Percentiles rank a stretch among this genome's conserved stretches.
Evolutionary conservation across 495 filamentous ascomycete genomes (phyloP).

Genomic region (Talaromyces trachyspermus): DNA sequence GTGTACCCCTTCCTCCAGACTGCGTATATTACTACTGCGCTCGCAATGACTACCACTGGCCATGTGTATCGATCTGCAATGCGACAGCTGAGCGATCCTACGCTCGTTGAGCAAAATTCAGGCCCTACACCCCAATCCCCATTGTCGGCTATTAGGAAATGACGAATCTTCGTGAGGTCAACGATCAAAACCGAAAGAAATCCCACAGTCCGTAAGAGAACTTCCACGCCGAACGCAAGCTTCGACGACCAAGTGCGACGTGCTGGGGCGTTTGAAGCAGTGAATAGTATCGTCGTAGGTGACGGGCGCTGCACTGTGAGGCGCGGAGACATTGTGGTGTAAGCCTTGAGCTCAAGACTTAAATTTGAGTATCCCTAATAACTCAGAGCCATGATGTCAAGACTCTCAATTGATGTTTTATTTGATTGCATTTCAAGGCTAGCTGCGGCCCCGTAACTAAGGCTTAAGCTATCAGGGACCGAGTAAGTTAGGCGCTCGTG

Average conservation of each 20-base stretch:
- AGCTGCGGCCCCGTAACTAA: no score
- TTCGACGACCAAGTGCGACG: constrained; percentile 51
- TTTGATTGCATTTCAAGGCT: no score
- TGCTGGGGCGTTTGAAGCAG: constrained; percentile 63
- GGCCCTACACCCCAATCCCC: constrained; percentile 12
- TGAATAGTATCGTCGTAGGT: constrained; percentile 79
- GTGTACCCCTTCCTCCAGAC: constrained; percentile 44
- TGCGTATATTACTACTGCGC: constrained; percentile 32
- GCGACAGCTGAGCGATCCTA: constrained; percentile 22
- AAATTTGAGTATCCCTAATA: no score
- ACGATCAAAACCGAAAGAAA: constrained; percentile 34
- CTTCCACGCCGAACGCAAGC: constrained; percentile 40
- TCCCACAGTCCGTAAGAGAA: constrained; percentile 41
- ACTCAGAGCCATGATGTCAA: no score
- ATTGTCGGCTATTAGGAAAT: constrained; percentile 18
- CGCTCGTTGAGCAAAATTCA: constrained; percentile 25
- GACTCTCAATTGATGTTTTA: no score
- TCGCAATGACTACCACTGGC: constrained; percentile 19
- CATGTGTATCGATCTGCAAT: constrained; percentile 32
- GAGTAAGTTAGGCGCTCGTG: no score
- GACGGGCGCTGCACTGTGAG: constrained; percentile 69
- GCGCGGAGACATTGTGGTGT: constrained; percentile 38
- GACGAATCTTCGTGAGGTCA: constrained; percentile 30
- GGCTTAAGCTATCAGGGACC: no score
- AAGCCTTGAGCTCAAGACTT: no score